Evolutionary conservation across 2,329 filamentous ascomycete genomes (phyloP), one percentile per base, ranked within the genome.

Genomic region (Hypoxylon sp.): DNA sequence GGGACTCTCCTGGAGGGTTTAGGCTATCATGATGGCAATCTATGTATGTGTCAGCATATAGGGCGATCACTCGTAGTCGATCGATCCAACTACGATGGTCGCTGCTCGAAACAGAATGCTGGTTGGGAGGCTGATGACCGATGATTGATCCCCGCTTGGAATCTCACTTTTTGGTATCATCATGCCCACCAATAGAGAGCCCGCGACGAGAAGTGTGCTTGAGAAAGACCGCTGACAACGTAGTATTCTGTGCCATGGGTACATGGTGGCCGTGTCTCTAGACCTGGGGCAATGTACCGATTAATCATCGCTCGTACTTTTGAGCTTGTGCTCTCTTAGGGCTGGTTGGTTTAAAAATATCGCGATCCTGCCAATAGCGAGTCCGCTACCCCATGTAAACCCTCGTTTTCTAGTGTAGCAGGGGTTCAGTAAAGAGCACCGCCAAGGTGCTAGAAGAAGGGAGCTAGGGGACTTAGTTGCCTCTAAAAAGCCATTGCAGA

Each of bases 341-440:
- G 64, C 67, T 69, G 64, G 49, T 14, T 53, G 28, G 9, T 41
- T 51, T 60, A 67, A 64, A 67, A 67, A 67, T 67, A 67, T 62
- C 63, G 43, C 36, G 51, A 43, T 2, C 19, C 55, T 43, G 17
- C 67, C 67, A 67, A 69, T 69, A 41, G 32, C 25, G n/a, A 50
- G 30, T 38, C 53, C 17, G n/a, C 6, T 41, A 13, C 30, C 43
- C 56, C 51, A 57, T 61, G 38, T 45, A 30, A 34, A 46, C 32
- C 45, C 38, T 23, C 32, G 19, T 21, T 21, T 48, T 43, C 38
- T 19, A 38, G 21, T 30, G 17, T 17, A 59, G 51, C 58, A 63
- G 53, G 61, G 65, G 34, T 30, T 49, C 5, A 30, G 30, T 45
- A 38, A 59, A 32, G 43, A 51, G 28, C 50, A 19, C 57, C 45